Percentiles rank a stretch among this genome's conserved stretches.
Evolutionary conservation across 257 asterid species (phyloP).

Genomic region (Ballota nigra): DNA sequence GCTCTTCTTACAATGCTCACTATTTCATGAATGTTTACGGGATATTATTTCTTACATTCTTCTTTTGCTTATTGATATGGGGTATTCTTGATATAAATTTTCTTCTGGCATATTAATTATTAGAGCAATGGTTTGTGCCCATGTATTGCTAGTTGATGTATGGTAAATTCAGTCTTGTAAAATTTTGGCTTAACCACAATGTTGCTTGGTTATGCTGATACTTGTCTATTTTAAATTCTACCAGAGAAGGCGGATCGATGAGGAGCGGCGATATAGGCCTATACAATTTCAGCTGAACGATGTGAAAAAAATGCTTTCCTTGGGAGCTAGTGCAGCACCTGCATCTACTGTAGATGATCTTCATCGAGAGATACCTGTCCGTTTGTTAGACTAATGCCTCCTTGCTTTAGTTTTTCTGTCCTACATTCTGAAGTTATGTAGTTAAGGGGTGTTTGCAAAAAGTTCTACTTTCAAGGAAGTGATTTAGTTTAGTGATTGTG

Average conservation of each 20-base stretch:
- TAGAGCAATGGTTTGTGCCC: background rate
- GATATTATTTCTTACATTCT: background rate
- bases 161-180: too few species aligned
- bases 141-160: background rate
- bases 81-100: background rate
- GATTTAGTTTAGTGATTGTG: too few species aligned
- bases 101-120: background rate
- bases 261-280: slow-evolving; percentile 48
- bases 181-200: background rate
- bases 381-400: slow-evolving; percentile 31
- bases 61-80: too few species aligned
- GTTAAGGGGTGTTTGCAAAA: background rate
- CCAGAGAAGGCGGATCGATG: slow-evolving; percentile 52
- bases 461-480: too few species aligned
- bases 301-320: slow-evolving; percentile 47
- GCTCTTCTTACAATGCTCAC: slow-evolving; percentile 8
- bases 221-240: slow-evolving; percentile 18
- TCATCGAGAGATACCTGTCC: slow-evolving; percentile 65
- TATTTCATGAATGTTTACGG: slow-evolving; percentile 3
- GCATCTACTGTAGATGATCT: slow-evolving; percentile 65
- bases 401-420: background rate
- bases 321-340: slow-evolving; percentile 50
- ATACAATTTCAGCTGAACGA: slow-evolving; percentile 61
- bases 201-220: slow-evolving; percentile 22
- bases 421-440: slow-evolving; percentile 8